These are phyloP conservation scores for Clarireedia sp. DNA, from an alignment of 2,329 filamentous ascomycete species.

Conservation along the genomic window DNA sequence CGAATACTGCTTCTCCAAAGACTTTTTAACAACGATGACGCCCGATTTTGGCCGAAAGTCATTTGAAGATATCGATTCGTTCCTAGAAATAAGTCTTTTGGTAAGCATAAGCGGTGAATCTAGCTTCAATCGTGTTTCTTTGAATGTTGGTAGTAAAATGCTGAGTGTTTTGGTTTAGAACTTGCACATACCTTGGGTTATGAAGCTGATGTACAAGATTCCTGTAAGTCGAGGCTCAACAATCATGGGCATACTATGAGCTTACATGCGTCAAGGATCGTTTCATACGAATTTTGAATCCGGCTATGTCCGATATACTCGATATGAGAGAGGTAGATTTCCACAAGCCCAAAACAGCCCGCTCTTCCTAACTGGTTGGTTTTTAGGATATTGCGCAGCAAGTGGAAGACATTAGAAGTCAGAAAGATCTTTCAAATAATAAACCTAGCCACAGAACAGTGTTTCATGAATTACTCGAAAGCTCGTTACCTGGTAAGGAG, in stretches of 20 bases:
- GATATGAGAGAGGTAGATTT: background rate
- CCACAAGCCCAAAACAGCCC: background rate
- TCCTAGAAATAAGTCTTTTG: background rate
- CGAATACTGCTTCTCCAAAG: conserved; percentile 11
- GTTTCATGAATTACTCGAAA: conserved; percentile 14
- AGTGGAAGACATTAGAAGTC: conserved; percentile 1
- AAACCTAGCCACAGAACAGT: background rate
- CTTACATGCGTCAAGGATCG: background rate
- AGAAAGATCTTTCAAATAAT: background rate
- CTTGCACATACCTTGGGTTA: background rate
- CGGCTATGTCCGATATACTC: background rate
- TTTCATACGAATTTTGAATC: conserved; percentile 7
- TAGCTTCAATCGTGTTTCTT: background rate
- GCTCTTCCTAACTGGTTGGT: conserved; percentile 29
- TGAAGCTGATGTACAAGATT: background rate
- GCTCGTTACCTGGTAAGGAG: conserved; percentile 27
- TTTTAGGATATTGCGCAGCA: background rate
- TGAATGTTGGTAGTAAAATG: background rate
- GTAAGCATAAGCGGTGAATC: background rate
- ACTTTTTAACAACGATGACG: background rate
- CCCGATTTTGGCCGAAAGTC: background rate
- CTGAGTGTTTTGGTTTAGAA: background rate
- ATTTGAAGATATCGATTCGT: background rate
- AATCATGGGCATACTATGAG: background rate
- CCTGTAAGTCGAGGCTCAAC: background rate